phyloP scores from a whole-genome alignment of 768 basidiomycete species.

The Tricholomella constricta region DNA sequence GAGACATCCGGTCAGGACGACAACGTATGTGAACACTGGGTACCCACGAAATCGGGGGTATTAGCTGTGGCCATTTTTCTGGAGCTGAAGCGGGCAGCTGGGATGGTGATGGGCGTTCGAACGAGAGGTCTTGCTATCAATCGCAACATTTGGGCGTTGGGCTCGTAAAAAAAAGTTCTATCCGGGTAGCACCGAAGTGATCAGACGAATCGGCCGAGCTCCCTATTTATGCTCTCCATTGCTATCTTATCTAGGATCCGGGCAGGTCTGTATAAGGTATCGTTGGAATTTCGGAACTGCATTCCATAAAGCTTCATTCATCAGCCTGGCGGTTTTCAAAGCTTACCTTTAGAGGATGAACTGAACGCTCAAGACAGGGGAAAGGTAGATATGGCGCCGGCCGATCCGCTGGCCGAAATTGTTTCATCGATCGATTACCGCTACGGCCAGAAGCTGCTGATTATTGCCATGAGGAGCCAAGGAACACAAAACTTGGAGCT shows the following conservation, averaged over 20 bases:
- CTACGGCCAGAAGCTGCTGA: too few relatives aligned
- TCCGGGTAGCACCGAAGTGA: slow-evolving; percentile 24
- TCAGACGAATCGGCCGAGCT: slow-evolving; percentile 24
- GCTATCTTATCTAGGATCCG: not conserved
- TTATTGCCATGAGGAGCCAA: not conserved
- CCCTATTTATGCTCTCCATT: not conserved
- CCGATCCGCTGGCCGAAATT: not conserved
- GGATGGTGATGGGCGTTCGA: slow-evolving; percentile 34
- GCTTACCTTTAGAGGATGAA: not conserved
- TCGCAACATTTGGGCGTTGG: slow-evolving; percentile 38
- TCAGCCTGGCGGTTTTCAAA: too few relatives aligned
- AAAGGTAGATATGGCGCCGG: not conserved
- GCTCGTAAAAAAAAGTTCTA: slow-evolving; percentile 18
- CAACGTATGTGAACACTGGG: not conserved
- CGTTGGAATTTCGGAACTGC: not conserved
- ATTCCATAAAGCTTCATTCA: not conserved
- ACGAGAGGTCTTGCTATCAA: slow-evolving; percentile 36
- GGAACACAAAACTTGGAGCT: too few relatives aligned
- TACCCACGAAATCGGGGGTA: slow-evolving; percentile 65
- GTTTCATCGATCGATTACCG: slow-evolving; percentile 3
- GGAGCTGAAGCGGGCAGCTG: slow-evolving; percentile 27
- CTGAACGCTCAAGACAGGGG: not conserved
- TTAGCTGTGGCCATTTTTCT: slow-evolving; percentile 61
- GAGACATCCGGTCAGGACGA: slow-evolving; percentile 6
- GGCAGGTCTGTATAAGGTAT: not conserved